Evolutionary conservation across 768 basidiomycete species (phyloP).

Genomic region (Lentinula lateritia): DNA sequence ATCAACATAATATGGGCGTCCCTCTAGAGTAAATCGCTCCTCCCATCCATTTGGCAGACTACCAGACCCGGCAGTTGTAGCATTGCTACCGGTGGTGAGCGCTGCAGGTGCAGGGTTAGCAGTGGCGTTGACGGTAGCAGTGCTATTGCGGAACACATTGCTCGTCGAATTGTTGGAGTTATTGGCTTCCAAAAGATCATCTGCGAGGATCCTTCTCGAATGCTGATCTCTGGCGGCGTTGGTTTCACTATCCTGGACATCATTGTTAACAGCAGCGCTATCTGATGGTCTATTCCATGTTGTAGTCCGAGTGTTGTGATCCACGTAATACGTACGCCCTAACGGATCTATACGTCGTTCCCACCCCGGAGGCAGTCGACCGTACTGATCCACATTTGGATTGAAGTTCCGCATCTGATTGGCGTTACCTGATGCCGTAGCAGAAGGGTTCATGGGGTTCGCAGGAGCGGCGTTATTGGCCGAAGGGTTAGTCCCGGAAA

Average conservation of each 20-base stretch:
- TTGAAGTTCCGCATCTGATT: constrained; percentile 81
- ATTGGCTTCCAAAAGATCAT: constrained; percentile 77
- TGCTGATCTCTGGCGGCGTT: constrained; percentile 86
- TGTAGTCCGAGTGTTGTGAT: constrained; percentile 95
- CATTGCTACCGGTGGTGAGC: constrained; percentile 43
- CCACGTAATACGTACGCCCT: constrained; percentile 95
- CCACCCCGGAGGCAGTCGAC: constrained; percentile 89
- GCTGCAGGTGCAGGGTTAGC: constrained; percentile 35
- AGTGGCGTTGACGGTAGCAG: constrained; percentile 27
- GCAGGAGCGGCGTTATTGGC: constrained; percentile 20
- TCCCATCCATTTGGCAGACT: constrained; percentile 97
- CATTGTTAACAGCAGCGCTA: constrained; percentile 68
- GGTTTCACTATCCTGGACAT: constrained; percentile 69
- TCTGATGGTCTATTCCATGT: constrained; percentile 94
- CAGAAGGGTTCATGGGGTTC: constrained; percentile 16
- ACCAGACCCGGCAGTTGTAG: constrained; percentile 74
- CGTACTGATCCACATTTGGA: constrained; percentile 91
- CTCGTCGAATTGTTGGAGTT: constrained; percentile 29
- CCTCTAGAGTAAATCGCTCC: constrained; percentile 97
- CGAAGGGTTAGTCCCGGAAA: constrained; percentile 15
- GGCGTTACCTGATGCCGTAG: constrained; percentile 20
- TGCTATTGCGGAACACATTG: constrained; percentile 26
- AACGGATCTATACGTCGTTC: constrained; percentile 96
- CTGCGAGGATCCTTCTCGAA: constrained; percentile 75
- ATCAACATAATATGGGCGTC: constrained; percentile 97